phyloP scores from a whole-genome alignment of 495 filamentous ascomycete genomes.

The Xanthoparmelia taractica region DNA sequence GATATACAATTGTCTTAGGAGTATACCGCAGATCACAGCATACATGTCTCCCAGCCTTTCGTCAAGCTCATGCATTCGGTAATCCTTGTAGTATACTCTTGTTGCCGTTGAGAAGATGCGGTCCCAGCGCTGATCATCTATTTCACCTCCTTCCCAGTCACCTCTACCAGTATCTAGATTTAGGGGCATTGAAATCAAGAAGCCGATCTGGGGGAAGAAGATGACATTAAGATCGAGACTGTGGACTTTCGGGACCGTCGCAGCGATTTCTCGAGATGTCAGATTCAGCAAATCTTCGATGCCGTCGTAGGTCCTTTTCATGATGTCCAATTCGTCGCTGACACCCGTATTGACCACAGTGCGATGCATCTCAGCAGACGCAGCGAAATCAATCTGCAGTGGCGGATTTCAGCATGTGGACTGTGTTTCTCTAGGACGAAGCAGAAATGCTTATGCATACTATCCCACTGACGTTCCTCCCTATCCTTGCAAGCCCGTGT shows the following conservation, averaged over 20 bases:
- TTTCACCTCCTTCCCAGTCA: constrained; percentile 55
- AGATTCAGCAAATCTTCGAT: constrained; percentile 63
- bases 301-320: constrained; percentile 71
- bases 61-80: constrained; percentile 77
- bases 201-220: constrained; percentile 87
- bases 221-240: constrained; percentile 65
- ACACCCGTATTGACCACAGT: constrained; percentile 67
- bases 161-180: constrained; percentile 54
- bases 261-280: constrained; percentile 54
- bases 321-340: constrained; percentile 65
- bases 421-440: background rate
- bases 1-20: background rate
- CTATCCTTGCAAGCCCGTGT: constrained; percentile 25
- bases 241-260: constrained; percentile 53
- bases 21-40: constrained; percentile 68
- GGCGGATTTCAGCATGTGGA: constrained; percentile 19
- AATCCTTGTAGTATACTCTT: constrained; percentile 80
- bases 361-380: constrained; percentile 62
- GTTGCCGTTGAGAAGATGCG: constrained; percentile 67
- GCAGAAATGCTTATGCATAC: constrained; percentile 9
- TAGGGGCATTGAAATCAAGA: constrained; percentile 67
- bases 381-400: constrained; percentile 67
- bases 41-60: constrained; percentile 77
- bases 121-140: constrained; percentile 58
- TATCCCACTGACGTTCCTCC: constrained; percentile 20